Conservation (phyloP, 352 stramenopile species). For the Phytophthora hibernalis region DNA sequence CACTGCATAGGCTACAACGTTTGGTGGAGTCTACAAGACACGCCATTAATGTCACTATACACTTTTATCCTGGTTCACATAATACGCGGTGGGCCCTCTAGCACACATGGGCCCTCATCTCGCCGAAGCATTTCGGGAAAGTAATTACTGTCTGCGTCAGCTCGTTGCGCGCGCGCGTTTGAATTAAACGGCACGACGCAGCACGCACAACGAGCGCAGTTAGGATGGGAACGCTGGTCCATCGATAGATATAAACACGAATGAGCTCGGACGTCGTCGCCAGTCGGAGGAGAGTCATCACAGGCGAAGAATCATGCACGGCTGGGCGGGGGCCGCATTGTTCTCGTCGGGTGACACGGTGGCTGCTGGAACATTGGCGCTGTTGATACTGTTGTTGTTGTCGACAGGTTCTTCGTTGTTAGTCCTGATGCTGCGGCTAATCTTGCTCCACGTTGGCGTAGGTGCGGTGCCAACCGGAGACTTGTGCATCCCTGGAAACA, state of each 20-base stretch:
- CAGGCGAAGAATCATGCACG: conserved; percentile 37
- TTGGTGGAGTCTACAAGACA: conserved; percentile 25
- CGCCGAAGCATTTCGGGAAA: conserved; percentile 27
- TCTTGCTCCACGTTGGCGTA: conserved; percentile 8
- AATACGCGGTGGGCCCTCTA: conserved; percentile 16
- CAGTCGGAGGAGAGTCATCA: conserved; percentile 8
- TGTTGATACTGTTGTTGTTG: conserved; percentile 4
- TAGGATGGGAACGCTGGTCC: conserved; percentile 25
- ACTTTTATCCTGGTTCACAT: conserved; percentile 22
- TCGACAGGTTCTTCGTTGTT: not conserved
- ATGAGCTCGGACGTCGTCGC: conserved; percentile 8
- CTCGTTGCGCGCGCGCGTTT: conserved; percentile 23
- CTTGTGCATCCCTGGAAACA: conserved; percentile 14
- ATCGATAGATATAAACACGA: conserved; percentile 29
- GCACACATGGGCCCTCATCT: conserved; percentile 5
- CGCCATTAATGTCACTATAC: conserved; percentile 20
- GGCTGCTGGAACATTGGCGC: not conserved
- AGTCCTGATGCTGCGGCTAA: conserved; percentile 3
- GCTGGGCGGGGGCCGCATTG: conserved; percentile 11
- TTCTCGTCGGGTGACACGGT: conserved; percentile 25
- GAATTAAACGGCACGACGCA: conserved; percentile 14
- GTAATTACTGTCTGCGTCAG: conserved; percentile 39
- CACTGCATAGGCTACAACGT: not conserved
- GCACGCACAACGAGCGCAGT: conserved; percentile 33
- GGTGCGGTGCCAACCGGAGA: conserved; percentile 3